Evolutionary conservation across 2,329 filamentous ascomycete species (phyloP).

Genomic region (Ceratocystis huliohia): DNA sequence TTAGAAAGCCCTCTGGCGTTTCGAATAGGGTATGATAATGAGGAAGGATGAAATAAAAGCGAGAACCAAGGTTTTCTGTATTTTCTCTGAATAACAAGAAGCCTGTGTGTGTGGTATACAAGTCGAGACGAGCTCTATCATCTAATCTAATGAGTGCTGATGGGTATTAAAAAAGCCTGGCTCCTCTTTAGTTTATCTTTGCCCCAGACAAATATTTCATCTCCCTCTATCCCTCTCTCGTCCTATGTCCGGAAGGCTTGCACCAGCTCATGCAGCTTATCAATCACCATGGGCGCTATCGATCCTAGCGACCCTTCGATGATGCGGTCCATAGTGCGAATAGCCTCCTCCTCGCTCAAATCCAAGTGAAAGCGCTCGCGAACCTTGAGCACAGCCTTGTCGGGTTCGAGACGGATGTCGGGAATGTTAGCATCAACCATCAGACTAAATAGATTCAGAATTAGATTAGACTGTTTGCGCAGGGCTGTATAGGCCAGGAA

Average conservation of each 20-base stretch:
- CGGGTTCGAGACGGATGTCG: slow-evolving; percentile 81
- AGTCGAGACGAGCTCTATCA: no score
- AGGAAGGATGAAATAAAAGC: no score
- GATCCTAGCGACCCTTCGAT: slow-evolving; percentile 86
- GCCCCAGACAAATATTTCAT: no score
- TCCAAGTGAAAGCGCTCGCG: slow-evolving; percentile 89
- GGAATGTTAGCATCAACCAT: slow-evolving; percentile 98
- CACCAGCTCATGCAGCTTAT: slow-evolving; percentile 84
- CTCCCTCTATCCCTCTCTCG: background rate
- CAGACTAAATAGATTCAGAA: slow-evolving; percentile 86
- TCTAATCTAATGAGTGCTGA: no score
- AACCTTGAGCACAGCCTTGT: slow-evolving; percentile 90
- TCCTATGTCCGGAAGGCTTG: slow-evolving; percentile 73
- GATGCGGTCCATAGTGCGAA: slow-evolving; percentile 72
- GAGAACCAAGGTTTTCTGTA: no score
- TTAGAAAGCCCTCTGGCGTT: slow-evolving; percentile 1
- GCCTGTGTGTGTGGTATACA: background rate
- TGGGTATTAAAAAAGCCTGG: no score
- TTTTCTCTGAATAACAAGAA: background rate
- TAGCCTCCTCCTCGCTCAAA: slow-evolving; percentile 81
- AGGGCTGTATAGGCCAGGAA: slow-evolving; percentile 89
- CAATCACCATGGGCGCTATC: slow-evolving; percentile 85
- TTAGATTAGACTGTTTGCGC: slow-evolving; percentile 77
- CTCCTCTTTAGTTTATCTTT: no score
- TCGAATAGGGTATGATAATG: background rate